These are phyloP conservation scores for Hymenoscyphus infarciens DNA, from an alignment of 2,329 filamentous ascomycete species.

Conservation along the genomic window DNA sequence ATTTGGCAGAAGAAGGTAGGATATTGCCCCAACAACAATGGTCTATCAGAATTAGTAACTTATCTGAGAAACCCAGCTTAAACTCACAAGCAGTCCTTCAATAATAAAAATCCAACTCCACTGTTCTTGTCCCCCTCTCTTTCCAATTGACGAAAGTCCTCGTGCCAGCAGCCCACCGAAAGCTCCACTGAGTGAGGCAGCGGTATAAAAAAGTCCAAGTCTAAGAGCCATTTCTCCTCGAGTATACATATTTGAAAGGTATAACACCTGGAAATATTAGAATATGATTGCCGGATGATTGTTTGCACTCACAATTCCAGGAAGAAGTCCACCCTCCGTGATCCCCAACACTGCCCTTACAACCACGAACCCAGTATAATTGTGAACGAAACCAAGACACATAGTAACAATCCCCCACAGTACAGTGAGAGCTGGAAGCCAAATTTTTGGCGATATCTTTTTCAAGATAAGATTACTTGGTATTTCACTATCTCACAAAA, in stretches of 20 bases:
- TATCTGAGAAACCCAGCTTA: background rate
- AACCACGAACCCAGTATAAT: constrained; percentile 51
- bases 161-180: constrained; percentile 57
- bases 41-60: constrained; percentile 42
- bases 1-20: constrained; percentile 54
- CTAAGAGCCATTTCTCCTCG: constrained; percentile 48
- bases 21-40: constrained; percentile 48
- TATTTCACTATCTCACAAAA: constrained; percentile 41
- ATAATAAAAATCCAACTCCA: constrained; percentile 53
- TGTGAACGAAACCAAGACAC: constrained; percentile 48
- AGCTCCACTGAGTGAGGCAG: constrained; percentile 58
- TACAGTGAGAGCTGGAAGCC: constrained; percentile 60
- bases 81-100: constrained; percentile 47
- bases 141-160: constrained; percentile 57
- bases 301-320: constrained; percentile 55
- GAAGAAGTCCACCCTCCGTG: constrained; percentile 62
- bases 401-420: constrained; percentile 67
- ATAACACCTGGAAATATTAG: constrained; percentile 47
- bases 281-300: constrained; percentile 9
- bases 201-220: constrained; percentile 66
- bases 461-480: constrained; percentile 57
- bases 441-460: constrained; percentile 50
- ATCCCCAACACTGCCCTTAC: constrained; percentile 60
- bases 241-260: constrained; percentile 59
- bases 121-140: constrained; percentile 43